phyloP scores from a whole-genome alignment of 768 basidiomycete genomes.

The Suillus luteus region DNA sequence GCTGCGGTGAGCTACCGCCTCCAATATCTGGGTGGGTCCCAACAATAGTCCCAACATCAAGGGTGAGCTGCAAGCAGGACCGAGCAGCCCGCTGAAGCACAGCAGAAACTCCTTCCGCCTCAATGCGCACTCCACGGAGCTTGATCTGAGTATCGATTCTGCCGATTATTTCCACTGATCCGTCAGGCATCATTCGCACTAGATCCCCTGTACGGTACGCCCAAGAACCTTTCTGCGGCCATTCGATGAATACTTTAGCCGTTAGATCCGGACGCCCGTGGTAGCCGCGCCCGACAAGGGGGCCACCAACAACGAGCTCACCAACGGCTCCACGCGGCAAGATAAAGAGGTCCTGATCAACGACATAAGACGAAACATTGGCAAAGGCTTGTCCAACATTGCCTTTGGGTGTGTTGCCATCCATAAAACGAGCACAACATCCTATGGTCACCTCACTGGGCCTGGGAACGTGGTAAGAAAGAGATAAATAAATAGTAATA shows the following conservation, averaged over 20 bases:
- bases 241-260: constrained; percentile 46
- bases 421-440: constrained; percentile 48
- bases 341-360: constrained; percentile 43
- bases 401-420: constrained; percentile 39
- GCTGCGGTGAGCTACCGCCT: constrained; percentile 35
- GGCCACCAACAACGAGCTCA: constrained; percentile 52
- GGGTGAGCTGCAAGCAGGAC: constrained; percentile 20
- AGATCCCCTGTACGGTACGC: constrained; percentile 54
- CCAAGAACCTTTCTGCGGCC: constrained; percentile 42
- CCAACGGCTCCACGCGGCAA: constrained; percentile 46
- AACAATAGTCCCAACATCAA: constrained; percentile 46
- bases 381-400: constrained; percentile 48
- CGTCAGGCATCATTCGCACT: constrained; percentile 52
- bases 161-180: constrained; percentile 49
- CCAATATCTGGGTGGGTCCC: constrained; percentile 45
- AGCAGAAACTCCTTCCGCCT: constrained; percentile 52
- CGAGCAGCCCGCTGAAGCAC: constrained; percentile 33
- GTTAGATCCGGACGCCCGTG: constrained; percentile 47
- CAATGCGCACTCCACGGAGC: constrained; percentile 54
- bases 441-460: constrained; percentile 57
- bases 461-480: constrained; percentile 18
- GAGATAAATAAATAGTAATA: not conserved
- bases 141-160: constrained; percentile 56
- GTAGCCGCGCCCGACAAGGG: constrained; percentile 52
- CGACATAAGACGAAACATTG: constrained; percentile 40